Conservation (phyloP, 306 rosid genomes). For the Malus sylvestris region DNA sequence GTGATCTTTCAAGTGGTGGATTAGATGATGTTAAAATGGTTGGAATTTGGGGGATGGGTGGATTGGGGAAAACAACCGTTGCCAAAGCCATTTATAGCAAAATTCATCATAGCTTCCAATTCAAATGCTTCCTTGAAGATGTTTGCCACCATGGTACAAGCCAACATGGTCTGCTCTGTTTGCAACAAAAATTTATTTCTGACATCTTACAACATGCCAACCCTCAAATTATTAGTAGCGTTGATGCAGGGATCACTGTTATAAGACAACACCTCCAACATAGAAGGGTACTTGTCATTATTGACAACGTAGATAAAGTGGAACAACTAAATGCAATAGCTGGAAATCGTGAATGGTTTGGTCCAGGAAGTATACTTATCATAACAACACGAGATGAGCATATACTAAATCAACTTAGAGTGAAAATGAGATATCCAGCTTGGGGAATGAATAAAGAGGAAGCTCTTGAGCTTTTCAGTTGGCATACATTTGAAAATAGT, state of each 20-base stretch:
- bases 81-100: slow-evolving; percentile 23
- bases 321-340: not conserved
- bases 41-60: slow-evolving; percentile 18
- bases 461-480: slow-evolving; percentile 3
- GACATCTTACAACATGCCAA: not conserved
- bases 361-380: slow-evolving; percentile 15
- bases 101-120: slow-evolving; percentile 7
- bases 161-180: not conserved
- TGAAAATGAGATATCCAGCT: not conserved
- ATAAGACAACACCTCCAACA: not conserved
- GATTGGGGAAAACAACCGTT: slow-evolving; percentile 17
- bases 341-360: slow-evolving; percentile 1
- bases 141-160: not conserved
- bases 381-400: slow-evolving; percentile 16
- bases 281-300: slow-evolving; percentile 6
- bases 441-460: slow-evolving; percentile 9
- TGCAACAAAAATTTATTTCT: slow-evolving; percentile 17
- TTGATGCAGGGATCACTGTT: not conserved
- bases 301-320: not conserved
- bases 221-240: not conserved
- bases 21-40: not conserved
- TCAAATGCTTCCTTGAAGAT: slow-evolving; percentile 1
- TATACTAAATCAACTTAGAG: not conserved
- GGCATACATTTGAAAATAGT: slow-evolving; percentile 23
- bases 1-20: not conserved